Base-by-base conservation (phyloP, 805 yeast genomes). In the Lipomyces japonicus region DNA sequence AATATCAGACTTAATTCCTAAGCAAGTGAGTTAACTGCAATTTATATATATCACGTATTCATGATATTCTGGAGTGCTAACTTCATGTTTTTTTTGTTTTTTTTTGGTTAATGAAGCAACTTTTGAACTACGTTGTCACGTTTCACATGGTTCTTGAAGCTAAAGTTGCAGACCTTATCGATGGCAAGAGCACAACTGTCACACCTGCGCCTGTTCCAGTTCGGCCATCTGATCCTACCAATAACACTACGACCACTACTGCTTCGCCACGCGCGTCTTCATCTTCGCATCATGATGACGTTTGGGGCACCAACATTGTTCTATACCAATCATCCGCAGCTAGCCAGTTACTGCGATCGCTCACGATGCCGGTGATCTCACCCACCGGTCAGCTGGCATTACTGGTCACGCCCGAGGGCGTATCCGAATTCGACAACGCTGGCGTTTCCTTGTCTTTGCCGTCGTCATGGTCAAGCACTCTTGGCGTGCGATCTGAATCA, bases 311-410 rank as follows among this genome's bases (percentile, higher is more conserved):
- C 19, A 54, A 54, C 32, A 43, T 54, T 22, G 50, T 54, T 2
- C 9, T 54, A 4, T 54, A 54, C 26, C 58, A 54, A 44, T 57
- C 51, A 30, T 53, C 58, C 14, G 51, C 51, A 0, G 28, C 48
- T 3, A 18, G 45, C 7, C 58, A 57, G 3, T 39, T 54, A 3
- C 31, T 51, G 4, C 43, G 50, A 16, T 53, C 52, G 6, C 4
- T 26, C 10, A 22, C 58, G 10, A 25, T 47, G 7, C 50, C 58
- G 4, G 56, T 54, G 18, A 30, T 41, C 25, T 51, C 58, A 4
- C 16, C 35, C 23, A 36, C 50, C 22, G 58, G 58, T n/a, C 46
- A 44, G n/a, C 49, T 54, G 16, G 57, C 58, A 7, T 37, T 54
- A 7, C 47, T 54, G 22, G 32, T 54, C 21, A 46, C 58, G 3